Evolutionary conservation across 495 filamentous ascomycete species (phyloP), one percentile per base, ranked within the genome.

Genomic region (Cetradonia linearis): DNA sequence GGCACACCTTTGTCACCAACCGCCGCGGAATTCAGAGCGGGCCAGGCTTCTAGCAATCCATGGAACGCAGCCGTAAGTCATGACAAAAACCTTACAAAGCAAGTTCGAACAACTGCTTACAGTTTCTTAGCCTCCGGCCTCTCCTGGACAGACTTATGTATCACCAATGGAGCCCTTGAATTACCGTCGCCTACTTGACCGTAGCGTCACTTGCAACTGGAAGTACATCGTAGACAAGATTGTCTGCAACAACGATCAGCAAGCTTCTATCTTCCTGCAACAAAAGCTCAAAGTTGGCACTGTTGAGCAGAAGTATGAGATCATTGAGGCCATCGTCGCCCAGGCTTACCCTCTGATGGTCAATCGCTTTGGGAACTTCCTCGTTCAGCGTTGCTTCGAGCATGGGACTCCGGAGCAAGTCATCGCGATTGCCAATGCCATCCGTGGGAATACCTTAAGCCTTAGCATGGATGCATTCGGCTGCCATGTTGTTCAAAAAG

Each of bases 171-270:
- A 97, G 70, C 94, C 93, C n/a, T 78, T 96, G 48, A 98, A 98
- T 70, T 98, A 98, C 63, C 88, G 94, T 55, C 89, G 90, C 53
- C 81, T 98, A 10, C 84, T 97, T 38, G 93, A 98, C 69, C 92
- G 93, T 65, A 96, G 90, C 66, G 88, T 96, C 66, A 95, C 86
- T 60, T 96, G 91, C 77, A 93, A 97, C 73, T 98, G 94, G 93
- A 96, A 91, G 73, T 96, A 96, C 68, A 97, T 98, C 64, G 92
- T 98, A 40, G 94, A 97, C 73, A 98, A 97, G 77, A 98, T 98
- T 69, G 90, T 97, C 56, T 95, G 90, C 84, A 95, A 89, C 74
- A 97, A 97, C 69, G 93, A 98, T 67, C 93, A 98, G 69, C 93
- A 98, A 72, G 94, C 93, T 18, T 97, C 94, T 1, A 97, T 98